These are phyloP conservation scores for Favolaschia claudopus DNA, from an alignment of 768 basidiomycete genomes.

Conservation along the genomic window DNA sequence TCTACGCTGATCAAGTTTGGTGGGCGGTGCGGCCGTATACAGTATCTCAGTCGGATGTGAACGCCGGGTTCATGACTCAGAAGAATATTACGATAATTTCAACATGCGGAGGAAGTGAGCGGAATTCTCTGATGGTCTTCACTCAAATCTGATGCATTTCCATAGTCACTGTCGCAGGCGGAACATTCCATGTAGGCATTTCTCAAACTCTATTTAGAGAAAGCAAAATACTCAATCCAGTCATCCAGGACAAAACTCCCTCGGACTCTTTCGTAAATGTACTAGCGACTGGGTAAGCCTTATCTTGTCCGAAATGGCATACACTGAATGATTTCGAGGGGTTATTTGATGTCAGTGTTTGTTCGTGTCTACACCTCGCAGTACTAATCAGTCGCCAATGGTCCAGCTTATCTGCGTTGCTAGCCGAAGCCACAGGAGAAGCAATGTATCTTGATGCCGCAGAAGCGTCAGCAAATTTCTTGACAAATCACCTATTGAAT, in stretches of 20 bases:
- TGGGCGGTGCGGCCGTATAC: neutral
- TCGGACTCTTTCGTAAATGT: neutral
- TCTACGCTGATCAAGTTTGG: slow-evolving; percentile 9
- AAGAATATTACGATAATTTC: neutral
- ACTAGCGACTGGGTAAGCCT: slow-evolving; percentile 9
- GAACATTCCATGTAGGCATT: slow-evolving; percentile 6
- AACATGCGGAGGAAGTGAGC: neutral
- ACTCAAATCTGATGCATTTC: neutral
- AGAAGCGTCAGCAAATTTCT: neutral
- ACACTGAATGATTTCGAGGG: neutral
- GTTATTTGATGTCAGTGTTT: neutral
- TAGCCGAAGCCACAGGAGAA: slow-evolving; percentile 4
- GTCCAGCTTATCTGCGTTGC: slow-evolving; percentile 4
- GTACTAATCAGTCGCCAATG: no score
- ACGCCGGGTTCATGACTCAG: neutral
- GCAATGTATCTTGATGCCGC: slow-evolving; percentile 10
- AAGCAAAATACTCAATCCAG: neutral
- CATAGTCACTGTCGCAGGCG: slow-evolving; percentile 11
- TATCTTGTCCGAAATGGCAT: neutral
- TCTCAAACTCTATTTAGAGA: neutral
- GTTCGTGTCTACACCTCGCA: neutral
- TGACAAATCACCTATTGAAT: slow-evolving; percentile 4
- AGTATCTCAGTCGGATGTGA: neutral
- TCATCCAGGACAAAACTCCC: neutral
- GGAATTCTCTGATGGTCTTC: neutral